Percentiles rank a stretch among this genome's conserved stretches.
These are phyloP conservation scores for Oxalis stricta DNA, from an alignment of 441 rosid species.

Conservation along the genomic window DNA sequence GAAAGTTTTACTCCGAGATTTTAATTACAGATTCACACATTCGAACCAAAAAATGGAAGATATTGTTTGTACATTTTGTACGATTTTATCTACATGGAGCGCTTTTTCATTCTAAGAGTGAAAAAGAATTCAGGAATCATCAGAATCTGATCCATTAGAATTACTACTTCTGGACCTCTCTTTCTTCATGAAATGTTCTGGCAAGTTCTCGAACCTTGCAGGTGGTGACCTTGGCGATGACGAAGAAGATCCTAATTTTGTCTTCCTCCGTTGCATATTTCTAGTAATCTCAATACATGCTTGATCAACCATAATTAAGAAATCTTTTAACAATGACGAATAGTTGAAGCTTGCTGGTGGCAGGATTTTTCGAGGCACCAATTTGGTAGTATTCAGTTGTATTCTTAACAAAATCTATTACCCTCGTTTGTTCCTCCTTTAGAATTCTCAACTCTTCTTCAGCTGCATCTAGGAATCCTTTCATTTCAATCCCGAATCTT, in stretches of 20 bases:
- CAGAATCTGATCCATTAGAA: constrained; percentile 51
- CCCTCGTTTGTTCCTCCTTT: constrained; percentile 39
- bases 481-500: constrained; percentile 50
- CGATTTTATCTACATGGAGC: constrained; percentile 13
- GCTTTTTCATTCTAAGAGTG: background rate
- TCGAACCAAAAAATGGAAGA: too few species aligned
- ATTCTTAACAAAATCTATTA: constrained; percentile 45
- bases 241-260: constrained; percentile 19
- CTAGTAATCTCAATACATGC: constrained; percentile 61
- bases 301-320: constrained; percentile 67
- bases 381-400: constrained; percentile 80
- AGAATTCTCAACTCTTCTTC: constrained; percentile 38
- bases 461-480: constrained; percentile 37
- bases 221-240: constrained; percentile 21
- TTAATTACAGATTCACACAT: constrained; percentile 1
- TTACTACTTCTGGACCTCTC: constrained; percentile 25
- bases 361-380: constrained; percentile 41
- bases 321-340: constrained; percentile 67
- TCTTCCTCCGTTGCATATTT: constrained; percentile 39
- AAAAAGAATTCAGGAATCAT: constrained; percentile 25
- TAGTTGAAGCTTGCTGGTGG: constrained; percentile 38
- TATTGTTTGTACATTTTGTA: background rate
- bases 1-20: too few species aligned
- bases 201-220: constrained; percentile 61
- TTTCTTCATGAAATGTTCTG: constrained; percentile 38